Conservation (phyloP, 805 yeast species). For the Debaryomyces tyrocola region DNA sequence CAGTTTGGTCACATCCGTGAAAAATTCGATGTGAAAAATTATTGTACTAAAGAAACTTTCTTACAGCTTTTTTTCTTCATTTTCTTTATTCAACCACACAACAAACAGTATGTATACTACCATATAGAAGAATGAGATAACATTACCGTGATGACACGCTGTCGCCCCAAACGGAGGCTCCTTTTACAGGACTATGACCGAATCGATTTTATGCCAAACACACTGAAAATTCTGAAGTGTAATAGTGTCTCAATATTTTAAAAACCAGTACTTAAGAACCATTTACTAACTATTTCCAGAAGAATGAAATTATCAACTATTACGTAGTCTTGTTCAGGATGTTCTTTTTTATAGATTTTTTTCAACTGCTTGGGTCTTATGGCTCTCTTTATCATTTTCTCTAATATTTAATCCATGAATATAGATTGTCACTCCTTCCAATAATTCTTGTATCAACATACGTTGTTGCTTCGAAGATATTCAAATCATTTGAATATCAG, state of each 20-base stretch:
- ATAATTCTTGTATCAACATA: not conserved
- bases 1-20: not conserved
- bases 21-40: constrained; percentile 1
- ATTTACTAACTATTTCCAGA: too few relatives aligned
- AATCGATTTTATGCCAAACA: constrained; percentile 65
- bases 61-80: not conserved
- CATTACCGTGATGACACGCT: constrained; percentile 56
- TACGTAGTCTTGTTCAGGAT: not conserved
- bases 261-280: too few relatives aligned
- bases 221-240: constrained; percentile 64
- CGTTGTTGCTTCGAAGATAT: too few relatives aligned
- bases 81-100: not conserved
- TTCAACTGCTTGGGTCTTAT: not conserved
- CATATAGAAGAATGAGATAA: not conserved
- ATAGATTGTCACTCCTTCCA: not conserved
- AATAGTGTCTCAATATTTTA: not conserved
- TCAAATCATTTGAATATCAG: too few relatives aligned
- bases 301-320: not conserved
- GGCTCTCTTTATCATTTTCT: not conserved
- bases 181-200: constrained; percentile 62
- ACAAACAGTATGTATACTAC: not conserved
- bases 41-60: not conserved
- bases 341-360: not conserved
- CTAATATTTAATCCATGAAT: not conserved
- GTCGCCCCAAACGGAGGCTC: constrained; percentile 78